Evolutionary conservation across 202 grass and related monocot genomes (phyloP), one percentile per base, ranked within the genome.

Genomic region (Musa balbisiana): DNA sequence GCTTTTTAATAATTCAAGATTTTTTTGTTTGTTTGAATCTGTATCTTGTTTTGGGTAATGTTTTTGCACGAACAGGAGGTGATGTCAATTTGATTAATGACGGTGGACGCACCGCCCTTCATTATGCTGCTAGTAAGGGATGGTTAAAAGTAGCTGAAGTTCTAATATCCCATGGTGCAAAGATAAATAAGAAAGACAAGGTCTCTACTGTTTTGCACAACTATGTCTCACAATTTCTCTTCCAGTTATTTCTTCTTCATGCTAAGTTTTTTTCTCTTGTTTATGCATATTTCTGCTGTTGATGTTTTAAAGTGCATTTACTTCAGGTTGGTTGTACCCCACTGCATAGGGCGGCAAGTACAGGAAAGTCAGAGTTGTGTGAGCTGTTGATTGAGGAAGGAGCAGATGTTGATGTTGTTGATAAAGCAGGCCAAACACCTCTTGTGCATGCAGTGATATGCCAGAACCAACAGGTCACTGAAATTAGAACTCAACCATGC

Each of bases 321-420:
- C 3, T 67, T 73, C 72, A 93, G 94, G 76, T 89, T 83, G 88
- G 90, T 19, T 97, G 94, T 88, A 88, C 90, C n/a, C 81, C 94
- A 12, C 79, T 97, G 17, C 94, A 97, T 89, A 97, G 94, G 85
- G 90, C 94, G 77, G 90, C 94, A 27, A 89, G 90, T 85, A 93
- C 94, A 29, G 90, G 90, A 64, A 83, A 91, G 70, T 79, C 86
- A 10, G 88, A 93, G 73, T 22, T 97, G 62, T 91, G 88, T 67
- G 95, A 98, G 76, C 83, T 83, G 25, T 81, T 98, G 79, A 86
- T 98, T 33, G 95, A 98, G 85, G 95, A 98, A 93, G 95, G 91
- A 16, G 91, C 95, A 16, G 88, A 92, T 50, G 52, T 97, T 59
- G 90, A 97, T 86, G 82, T 84, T 51, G 72, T 76, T 86, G 94